These are phyloP conservation scores for Mollisiaceae sp. DNA, from an alignment of 2,329 filamentous ascomycete species.

Conservation along the genomic window DNA sequence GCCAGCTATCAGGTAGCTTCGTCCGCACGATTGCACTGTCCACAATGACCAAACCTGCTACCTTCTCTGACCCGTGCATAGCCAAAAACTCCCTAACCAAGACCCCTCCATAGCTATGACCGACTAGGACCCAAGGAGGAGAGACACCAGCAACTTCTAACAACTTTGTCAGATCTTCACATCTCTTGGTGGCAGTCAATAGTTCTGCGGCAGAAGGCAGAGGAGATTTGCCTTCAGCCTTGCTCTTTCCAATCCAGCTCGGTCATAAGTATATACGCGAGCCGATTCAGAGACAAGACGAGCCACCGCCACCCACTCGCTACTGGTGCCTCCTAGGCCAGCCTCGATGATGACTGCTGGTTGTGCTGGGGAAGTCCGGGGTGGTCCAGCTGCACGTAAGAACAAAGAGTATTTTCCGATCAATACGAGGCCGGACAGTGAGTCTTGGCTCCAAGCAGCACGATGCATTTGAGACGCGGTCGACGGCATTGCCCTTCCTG, in stretches of 20 bases:
- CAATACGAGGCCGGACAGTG: conserved; percentile 1
- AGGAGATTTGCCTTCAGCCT: not conserved
- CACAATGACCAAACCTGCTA: conserved; percentile 11
- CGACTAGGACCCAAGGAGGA: conserved; percentile 9
- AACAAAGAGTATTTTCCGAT: not conserved
- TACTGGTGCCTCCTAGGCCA: not conserved
- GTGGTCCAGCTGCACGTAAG: not conserved
- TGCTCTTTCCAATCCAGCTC: conserved; percentile 7
- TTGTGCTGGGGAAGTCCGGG: not conserved
- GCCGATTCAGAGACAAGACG: not conserved
- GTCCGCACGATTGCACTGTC: conserved; percentile 7
- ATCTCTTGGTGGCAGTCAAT: not conserved
- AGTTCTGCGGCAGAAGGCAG: not conserved
- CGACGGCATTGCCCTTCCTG: not conserved
- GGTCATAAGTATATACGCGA: conserved; percentile 11
- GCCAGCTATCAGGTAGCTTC: conserved; percentile 8
- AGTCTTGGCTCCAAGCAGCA: not conserved
- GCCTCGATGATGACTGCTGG: conserved; percentile 10
- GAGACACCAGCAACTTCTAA: not conserved
- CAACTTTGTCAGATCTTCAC: conserved; percentile 6
- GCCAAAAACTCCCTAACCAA: conserved; percentile 13
- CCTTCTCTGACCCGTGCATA: not conserved
- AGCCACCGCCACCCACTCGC: not conserved
- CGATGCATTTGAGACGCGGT: not conserved
- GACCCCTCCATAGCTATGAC: conserved; percentile 11